phyloP scores from a whole-genome alignment of 345 rosid species.

The Brassica rapa region DNA sequence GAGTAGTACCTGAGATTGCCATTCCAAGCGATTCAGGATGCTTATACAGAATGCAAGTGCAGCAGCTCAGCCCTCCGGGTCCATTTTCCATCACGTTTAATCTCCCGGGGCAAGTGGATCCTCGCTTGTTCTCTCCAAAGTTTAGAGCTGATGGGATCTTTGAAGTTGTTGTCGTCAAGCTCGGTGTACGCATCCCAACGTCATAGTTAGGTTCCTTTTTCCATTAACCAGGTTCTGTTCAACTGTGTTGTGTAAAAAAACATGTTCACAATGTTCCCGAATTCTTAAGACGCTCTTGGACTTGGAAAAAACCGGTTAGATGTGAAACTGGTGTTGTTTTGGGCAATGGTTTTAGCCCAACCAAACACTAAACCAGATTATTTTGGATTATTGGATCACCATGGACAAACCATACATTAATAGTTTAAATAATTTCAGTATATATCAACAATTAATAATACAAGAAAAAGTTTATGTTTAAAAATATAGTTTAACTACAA shows the following conservation, averaged over 20 bases:
- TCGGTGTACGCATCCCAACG: constrained; percentile 17
- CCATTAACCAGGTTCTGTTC: not conserved
- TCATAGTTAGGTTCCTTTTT: constrained; percentile 1
- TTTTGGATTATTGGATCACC: too few species aligned
- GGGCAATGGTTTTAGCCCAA: not conserved
- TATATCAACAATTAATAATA: too few species aligned
- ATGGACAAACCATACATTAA: too few species aligned
- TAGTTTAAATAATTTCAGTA: too few species aligned
- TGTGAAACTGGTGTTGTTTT: not conserved
- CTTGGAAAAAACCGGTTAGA: not conserved
- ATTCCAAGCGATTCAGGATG: constrained; percentile 39
- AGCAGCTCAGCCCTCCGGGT: constrained; percentile 57
- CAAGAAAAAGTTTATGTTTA: too few species aligned
- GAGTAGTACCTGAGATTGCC: constrained; percentile 46
- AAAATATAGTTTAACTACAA: too few species aligned
- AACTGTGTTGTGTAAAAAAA: not conserved
- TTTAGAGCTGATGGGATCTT: constrained; percentile 62
- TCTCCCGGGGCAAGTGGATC: constrained; percentile 82
- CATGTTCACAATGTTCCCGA: constrained; percentile 11
- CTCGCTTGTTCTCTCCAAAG: constrained; percentile 51
- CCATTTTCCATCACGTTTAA: constrained; percentile 62
- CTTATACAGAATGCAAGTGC: constrained; percentile 49
- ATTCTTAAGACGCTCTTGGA: not conserved
- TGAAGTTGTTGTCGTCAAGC: constrained; percentile 65
- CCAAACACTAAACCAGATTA: too few species aligned